phyloP scores from a whole-genome alignment of 768 basidiomycete species.

The Xerocomellus amylosporus region DNA sequence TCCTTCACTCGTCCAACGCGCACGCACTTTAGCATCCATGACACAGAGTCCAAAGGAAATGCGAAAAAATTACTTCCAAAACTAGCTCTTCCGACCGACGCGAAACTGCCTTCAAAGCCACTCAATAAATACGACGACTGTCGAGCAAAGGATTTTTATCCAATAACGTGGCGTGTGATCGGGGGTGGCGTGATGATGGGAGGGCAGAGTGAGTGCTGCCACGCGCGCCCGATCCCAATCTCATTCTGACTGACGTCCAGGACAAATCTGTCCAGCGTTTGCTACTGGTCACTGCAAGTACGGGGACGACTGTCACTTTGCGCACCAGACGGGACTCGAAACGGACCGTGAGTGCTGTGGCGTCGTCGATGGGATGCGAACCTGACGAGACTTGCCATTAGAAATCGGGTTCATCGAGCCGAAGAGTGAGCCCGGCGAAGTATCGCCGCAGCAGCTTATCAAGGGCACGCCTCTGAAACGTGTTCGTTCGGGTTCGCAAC shows the following conservation, averaged over 20 bases:
- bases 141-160: conserved; percentile 51
- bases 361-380: neutral
- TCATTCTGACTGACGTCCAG: conserved; percentile 10
- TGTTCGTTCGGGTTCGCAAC: conserved; percentile 4
- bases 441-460: neutral
- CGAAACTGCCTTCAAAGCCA: conserved; percentile 29
- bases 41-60: conserved; percentile 15
- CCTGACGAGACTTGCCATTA: neutral
- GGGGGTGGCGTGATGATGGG: conserved; percentile 75
- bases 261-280: conserved; percentile 27
- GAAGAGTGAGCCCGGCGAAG: neutral
- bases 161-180: conserved; percentile 73
- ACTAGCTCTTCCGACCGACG: conserved; percentile 1
- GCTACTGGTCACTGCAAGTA: conserved; percentile 23
- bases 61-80: neutral
- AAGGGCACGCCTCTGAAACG: conserved; percentile 8
- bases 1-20: conserved; percentile 1
- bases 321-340: conserved; percentile 28
- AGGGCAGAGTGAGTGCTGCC: conserved; percentile 30
- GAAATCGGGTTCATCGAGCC: conserved; percentile 20
- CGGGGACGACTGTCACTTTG: conserved; percentile 29
- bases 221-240: neutral
- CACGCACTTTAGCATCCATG: conserved; percentile 43
- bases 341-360: conserved; percentile 20
- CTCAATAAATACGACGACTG: conserved; percentile 34